Evolutionary conservation across 2,329 filamentous ascomycete genomes (phyloP).

Genomic region (Neonectria magnoliae): DNA sequence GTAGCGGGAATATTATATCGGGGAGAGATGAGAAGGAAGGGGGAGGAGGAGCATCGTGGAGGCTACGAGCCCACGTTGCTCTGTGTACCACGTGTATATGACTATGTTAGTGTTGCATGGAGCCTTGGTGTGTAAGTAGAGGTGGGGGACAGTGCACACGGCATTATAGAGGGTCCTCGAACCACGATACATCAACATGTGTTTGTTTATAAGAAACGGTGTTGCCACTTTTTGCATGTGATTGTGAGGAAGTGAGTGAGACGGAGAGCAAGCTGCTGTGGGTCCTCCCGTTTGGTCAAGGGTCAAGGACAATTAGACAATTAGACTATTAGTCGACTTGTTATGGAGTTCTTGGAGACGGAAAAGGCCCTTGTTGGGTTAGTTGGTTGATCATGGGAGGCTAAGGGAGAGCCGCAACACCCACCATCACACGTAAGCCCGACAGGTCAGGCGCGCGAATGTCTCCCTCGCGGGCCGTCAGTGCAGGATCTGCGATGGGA

Average conservation of each 20-base stretch:
- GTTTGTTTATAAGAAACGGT: background rate
- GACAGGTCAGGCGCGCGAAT: background rate
- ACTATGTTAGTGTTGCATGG: constrained; percentile 24
- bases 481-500: constrained; percentile 21
- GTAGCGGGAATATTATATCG: constrained; percentile 13
- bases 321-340: no score
- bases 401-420: constrained; percentile 19
- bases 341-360: background rate
- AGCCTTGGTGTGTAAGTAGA: constrained; percentile 22
- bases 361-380: constrained; percentile 1
- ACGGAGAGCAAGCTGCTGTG: constrained; percentile 20
- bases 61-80: background rate
- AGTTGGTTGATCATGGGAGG: constrained; percentile 2
- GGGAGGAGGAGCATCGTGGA: background rate
- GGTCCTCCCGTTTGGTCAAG: constrained; percentile 28
- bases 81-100: constrained; percentile 38
- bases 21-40: background rate
- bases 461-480: background rate
- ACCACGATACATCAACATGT: constrained; percentile 14
- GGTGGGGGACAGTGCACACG: constrained; percentile 30
- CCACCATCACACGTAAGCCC: background rate
- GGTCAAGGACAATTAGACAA: constrained; percentile 6
- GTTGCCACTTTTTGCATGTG: constrained; percentile 37
- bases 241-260: constrained; percentile 24
- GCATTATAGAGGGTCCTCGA: constrained; percentile 27